Evolutionary conservation across 2,329 filamentous ascomycete genomes (phyloP), one percentile per base, ranked within the genome.

Genomic region (Hypoxylon sp.): DNA sequence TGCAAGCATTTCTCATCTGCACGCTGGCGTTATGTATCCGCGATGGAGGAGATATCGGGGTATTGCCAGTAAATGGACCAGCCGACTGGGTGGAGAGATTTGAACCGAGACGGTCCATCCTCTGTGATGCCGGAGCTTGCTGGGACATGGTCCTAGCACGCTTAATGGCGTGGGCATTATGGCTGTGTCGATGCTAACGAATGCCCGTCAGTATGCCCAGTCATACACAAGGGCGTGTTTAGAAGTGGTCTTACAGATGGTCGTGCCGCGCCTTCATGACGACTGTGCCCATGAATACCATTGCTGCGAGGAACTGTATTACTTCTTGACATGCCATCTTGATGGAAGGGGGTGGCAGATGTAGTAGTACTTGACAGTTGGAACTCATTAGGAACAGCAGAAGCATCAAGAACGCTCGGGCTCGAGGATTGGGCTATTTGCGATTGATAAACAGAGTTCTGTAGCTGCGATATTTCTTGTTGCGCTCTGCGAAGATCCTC

Each of bases 61-160:
- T 75, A 35, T 75, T 78, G 72, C 70, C 75, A 66, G 77, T 77
- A 60, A 84, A 84, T 37, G 82, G 81, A 51, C 80, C 76, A 42
- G 75, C 80, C 29, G 79, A 77, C 54, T 74, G 77, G 26, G 81
- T 79, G 9, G 83, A 83, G 33, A 79, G 77, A 70, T 78, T 82
- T 42, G 84, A 86, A 13, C 77, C 75, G 59, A 78, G 81, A 62
- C 84, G 83, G 72, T 80, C 79, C 84, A 86, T 86, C 67, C 77
- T 76, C 31, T 80, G 78, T 1, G 79, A 76, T 8, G 76, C 67
- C 11, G 76, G 72, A 6, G 60, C 54, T 61, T 81, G 77, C 53
- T 79, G 80, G 31, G 78, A 78, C 78, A 79, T 77, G 67, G 78
- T 78, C 52, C 79, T 76, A 53, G 74, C 73, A 68, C 77, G 76